phyloP scores from a whole-genome alignment of 495 filamentous ascomycete species.

The Aspergillus sparsus region DNA sequence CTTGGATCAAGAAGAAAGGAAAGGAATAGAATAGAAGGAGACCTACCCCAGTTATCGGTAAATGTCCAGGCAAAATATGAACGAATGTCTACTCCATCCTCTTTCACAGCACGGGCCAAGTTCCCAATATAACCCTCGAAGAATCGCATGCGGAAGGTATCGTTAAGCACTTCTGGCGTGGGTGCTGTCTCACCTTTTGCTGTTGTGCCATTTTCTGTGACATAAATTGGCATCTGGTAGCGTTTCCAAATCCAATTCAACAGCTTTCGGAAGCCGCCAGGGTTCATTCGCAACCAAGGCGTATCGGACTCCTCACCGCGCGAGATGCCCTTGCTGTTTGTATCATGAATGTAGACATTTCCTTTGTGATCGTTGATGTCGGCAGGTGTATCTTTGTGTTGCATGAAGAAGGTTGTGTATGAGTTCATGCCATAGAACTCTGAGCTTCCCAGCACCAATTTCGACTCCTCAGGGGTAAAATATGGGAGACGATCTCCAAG shows the following conservation, averaged over 20 bases:
- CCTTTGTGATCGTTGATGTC: conserved; percentile 49
- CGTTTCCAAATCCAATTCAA: conserved; percentile 45
- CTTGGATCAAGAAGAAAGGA: conserved; percentile 1
- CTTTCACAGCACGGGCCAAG: conserved; percentile 43
- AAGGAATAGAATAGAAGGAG: not conserved
- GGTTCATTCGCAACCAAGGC: conserved; percentile 45
- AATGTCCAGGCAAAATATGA: conserved; percentile 54
- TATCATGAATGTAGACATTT: conserved; percentile 44
- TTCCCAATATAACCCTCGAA: conserved; percentile 49
- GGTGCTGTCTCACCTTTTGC: conserved; percentile 47
- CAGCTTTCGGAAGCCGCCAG: conserved; percentile 46
- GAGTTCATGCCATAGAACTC: conserved; percentile 57
- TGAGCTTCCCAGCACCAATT: conserved; percentile 46
- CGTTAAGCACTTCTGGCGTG: conserved; percentile 41
- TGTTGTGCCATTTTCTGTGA: conserved; percentile 54
- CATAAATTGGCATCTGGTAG: conserved; percentile 49
- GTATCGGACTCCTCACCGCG: conserved; percentile 51
- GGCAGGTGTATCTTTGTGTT: conserved; percentile 37
- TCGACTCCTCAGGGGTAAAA: conserved; percentile 44
- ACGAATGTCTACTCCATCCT: conserved; percentile 47
- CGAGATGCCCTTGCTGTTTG: conserved; percentile 46
- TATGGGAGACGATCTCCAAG: conserved; percentile 49
- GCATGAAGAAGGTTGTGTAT: conserved; percentile 51
- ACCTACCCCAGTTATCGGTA: conserved; percentile 46
- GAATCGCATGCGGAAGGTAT: conserved; percentile 47